Percentiles rank a stretch among this genome's conserved stretches.
Conservation (phyloP, 768 basidiomycete genomes). For the Boletus tomentosulus region DNA sequence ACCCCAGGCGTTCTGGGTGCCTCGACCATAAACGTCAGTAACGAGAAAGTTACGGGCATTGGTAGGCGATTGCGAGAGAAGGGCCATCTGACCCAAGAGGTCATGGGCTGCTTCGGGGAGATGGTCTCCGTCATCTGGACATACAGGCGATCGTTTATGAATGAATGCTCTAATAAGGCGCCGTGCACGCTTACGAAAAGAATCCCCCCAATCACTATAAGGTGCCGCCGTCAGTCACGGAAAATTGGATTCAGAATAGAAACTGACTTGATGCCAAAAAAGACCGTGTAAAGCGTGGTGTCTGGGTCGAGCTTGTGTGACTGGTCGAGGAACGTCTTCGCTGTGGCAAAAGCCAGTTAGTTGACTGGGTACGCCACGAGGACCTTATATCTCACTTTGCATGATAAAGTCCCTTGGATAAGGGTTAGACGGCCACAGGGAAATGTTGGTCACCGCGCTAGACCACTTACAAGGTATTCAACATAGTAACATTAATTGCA, state of each 20-base stretch:
- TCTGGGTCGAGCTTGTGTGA: slow-evolving; percentile 40
- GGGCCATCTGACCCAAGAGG: slow-evolving; percentile 42
- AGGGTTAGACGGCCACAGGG: slow-evolving; percentile 50
- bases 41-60: slow-evolving; percentile 48
- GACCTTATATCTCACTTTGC: slow-evolving; percentile 34
- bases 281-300: slow-evolving; percentile 47
- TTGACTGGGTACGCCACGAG: not conserved
- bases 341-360: slow-evolving; percentile 21
- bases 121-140: slow-evolving; percentile 42
- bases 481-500: not conserved
- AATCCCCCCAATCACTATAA: slow-evolving; percentile 41
- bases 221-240: slow-evolving; percentile 1
- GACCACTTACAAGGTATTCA: slow-evolving; percentile 23
- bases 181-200: slow-evolving; percentile 31
- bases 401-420: slow-evolving; percentile 44
- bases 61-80: slow-evolving; percentile 47
- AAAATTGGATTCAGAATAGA: not conserved
- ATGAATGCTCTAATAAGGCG: not conserved
- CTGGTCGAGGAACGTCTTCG: slow-evolving; percentile 42
- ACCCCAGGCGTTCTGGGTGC: slow-evolving; percentile 36
- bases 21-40: slow-evolving; percentile 49
- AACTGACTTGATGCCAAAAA: slow-evolving; percentile 53
- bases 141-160: not conserved
- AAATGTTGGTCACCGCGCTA: slow-evolving; percentile 44
- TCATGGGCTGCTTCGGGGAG: slow-evolving; percentile 42